Conservation (phyloP, 2,329 filamentous ascomycete species). For the Paecilomyces formosus region DNA sequence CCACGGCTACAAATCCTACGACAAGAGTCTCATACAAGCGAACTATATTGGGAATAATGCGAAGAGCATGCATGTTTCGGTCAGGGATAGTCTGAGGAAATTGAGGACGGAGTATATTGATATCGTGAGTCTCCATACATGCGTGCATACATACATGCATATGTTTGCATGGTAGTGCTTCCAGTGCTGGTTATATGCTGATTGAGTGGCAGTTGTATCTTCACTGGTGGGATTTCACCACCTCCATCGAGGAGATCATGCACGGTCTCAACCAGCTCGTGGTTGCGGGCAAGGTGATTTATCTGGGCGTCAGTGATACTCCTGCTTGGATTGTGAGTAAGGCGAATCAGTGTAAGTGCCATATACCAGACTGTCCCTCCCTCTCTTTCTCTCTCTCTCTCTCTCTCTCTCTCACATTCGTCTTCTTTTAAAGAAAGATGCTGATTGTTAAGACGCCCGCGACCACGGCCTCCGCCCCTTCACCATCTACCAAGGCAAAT, state of each 20-base stretch:
- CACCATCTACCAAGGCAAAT: conserved; percentile 47
- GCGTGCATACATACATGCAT: too few species aligned
- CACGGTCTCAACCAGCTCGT: conserved; percentile 56
- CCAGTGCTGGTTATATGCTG: too few species aligned
- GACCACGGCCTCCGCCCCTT: conserved; percentile 45
- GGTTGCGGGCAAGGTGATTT: conserved; percentile 53
- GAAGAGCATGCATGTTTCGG: conserved; percentile 24
- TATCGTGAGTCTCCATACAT: too few species aligned
- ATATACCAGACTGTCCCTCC: too few species aligned
- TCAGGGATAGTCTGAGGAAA: conserved; percentile 16
- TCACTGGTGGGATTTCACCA: conserved; percentile 53
- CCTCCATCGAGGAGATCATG: conserved; percentile 56
- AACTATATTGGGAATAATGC: conserved; percentile 24
- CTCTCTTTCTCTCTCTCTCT: too few species aligned
- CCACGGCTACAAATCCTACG: too few species aligned
- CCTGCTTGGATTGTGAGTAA: conserved; percentile 54
- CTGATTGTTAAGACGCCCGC: too few species aligned
- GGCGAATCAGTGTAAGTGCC: conserved; percentile 50
- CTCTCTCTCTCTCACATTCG: too few species aligned
- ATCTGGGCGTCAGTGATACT: conserved; percentile 57
- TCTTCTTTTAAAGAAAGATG: too few species aligned
- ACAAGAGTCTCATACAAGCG: conserved; percentile 8
- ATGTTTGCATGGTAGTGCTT: too few species aligned
- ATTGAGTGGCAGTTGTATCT: conserved; percentile 10
- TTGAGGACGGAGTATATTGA: conserved; percentile 29